phyloP scores from a whole-genome alignment of 768 basidiomycete genomes.

The Hericium rajendrae region DNA sequence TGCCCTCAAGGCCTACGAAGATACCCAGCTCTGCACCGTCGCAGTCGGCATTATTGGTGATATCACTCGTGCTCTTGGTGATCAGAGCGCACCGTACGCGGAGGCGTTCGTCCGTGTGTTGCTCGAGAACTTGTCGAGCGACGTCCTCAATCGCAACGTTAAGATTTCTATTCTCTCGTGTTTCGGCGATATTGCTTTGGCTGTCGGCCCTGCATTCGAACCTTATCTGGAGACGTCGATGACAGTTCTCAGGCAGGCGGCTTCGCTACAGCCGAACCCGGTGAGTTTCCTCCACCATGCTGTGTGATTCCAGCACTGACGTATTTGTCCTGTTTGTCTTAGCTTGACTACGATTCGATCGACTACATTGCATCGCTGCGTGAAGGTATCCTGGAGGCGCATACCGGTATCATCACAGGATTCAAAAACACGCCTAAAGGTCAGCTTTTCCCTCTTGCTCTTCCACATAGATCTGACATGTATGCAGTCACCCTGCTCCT shows the following conservation, averaged over 20 bases:
- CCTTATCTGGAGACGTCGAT: constrained; percentile 88
- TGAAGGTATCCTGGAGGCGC: constrained; percentile 94
- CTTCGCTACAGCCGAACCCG: constrained; percentile 77
- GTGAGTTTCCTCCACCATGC: constrained; percentile 32
- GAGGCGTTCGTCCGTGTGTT: constrained; percentile 87
- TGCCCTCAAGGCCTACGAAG: constrained; percentile 87
- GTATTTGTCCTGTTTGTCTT: not conserved
- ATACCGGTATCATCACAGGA: constrained; percentile 88
- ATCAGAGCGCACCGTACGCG: constrained; percentile 75
- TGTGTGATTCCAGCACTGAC: not conserved
- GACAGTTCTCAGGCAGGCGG: constrained; percentile 86
- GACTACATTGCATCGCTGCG: constrained; percentile 87
- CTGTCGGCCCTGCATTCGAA: constrained; percentile 77
- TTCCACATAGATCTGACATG: not conserved
- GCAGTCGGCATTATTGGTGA: constrained; percentile 95
- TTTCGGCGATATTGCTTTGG: constrained; percentile 94
- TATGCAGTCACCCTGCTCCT: constrained; percentile 43
- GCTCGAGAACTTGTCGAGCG: constrained; percentile 83
- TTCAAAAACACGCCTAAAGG: constrained; percentile 79
- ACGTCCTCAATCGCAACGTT: constrained; percentile 84
- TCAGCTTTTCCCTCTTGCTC: constrained; percentile 18
- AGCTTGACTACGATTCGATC: constrained; percentile 82
- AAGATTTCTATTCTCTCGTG: constrained; percentile 95
- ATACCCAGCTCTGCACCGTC: constrained; percentile 91
- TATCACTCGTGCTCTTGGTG: constrained; percentile 88